Base-by-base conservation (phyloP, 805 yeast genomes). In the Hanseniaspora valbyensis region DNA sequence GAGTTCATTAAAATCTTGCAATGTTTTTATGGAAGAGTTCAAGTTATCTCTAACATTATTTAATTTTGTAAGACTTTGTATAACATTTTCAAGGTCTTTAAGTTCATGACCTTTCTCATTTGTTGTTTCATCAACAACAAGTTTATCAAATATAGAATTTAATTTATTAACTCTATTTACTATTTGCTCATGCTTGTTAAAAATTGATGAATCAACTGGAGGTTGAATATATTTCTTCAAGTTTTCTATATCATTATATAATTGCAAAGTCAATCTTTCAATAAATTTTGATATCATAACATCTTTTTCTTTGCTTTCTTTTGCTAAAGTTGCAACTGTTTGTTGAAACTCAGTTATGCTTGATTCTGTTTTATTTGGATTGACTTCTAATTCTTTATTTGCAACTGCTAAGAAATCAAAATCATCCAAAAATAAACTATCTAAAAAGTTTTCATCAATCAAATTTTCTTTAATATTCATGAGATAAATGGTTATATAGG, bases 231-330 rank as follows among this genome's bases (percentile, higher is more conserved):
- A 61, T 34, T 54, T 54, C 28, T 57, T 60, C n/a, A 52, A 45
- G 18, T 42, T 53, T 41, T 60, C 63, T 6, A 60, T 42, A n/a
- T 56, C 57, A 28, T 52, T 53, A 41, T 59, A 59, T 6, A 59
- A 37, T 29, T 56, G 54, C 10, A 22, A 2, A 2, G 44, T 22
- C 18, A 48, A 16, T 16, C 36, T 39, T 26, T 40, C 45, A 18
- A 39, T 40, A 33, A 48, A 40, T 7, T 16, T 26, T 3, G 10
- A 12, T 25, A 25, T 4, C 6, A n/a, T 4, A 19, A 26, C 14
- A 14, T 48, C 41, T 19, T 32, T 22, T 26, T 48, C 41, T 4
- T 18, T 33, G 41, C 14, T 14, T 4, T 18, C 25, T 40, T 10
- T 3, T 4, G 16, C 30, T 18, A 19, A 10, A 8, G 12, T 22